Evolutionary conservation across 352 stramenopile species (phyloP).

Genomic region (Phytophthora citricola): DNA sequence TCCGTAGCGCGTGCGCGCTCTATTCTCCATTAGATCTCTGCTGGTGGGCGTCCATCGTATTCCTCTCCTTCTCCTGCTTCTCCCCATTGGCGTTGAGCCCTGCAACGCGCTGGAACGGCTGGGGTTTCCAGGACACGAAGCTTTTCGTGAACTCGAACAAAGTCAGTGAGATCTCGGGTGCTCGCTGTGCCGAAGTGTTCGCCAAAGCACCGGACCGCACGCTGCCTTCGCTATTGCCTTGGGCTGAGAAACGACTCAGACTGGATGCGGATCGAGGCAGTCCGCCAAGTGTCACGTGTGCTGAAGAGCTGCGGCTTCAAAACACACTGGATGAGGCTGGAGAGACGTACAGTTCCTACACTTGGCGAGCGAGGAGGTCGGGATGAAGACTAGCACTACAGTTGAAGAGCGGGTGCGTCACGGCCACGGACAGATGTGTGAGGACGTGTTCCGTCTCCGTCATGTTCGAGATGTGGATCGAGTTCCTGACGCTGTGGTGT

Average conservation of each 20-base stretch:
- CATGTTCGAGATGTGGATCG: slow-evolving; percentile 53
- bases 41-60: background rate
- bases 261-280: slow-evolving; percentile 51
- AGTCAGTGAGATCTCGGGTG: slow-evolving; percentile 66
- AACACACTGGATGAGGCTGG: slow-evolving; percentile 24
- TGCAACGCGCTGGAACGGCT: slow-evolving; percentile 75
- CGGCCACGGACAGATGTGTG: slow-evolving; percentile 75
- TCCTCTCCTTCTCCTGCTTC: slow-evolving; percentile 9
- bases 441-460: slow-evolving; percentile 71
- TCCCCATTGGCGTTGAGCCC: slow-evolving; percentile 33
- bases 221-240: slow-evolving; percentile 58
- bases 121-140: slow-evolving; percentile 75
- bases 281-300: slow-evolving; percentile 36
- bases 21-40: slow-evolving; percentile 43
- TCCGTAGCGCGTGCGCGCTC: slow-evolving; percentile 60
- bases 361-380: slow-evolving; percentile 24
- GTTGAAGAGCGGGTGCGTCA: slow-evolving; percentile 71
- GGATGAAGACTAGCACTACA: slow-evolving; percentile 44
- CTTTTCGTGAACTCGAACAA: slow-evolving; percentile 67
- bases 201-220: slow-evolving; percentile 46
- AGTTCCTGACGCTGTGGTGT: slow-evolving; percentile 93
- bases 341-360: slow-evolving; percentile 40
- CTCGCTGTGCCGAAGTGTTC: slow-evolving; percentile 73
- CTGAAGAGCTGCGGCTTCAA: slow-evolving; percentile 42
- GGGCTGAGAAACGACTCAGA: slow-evolving; percentile 64